A percentile compares a stretch with the other conserved stretches of the same genome.
These are phyloP conservation scores for Sphenostylis stenocarpa DNA, from an alignment of 306 rosid species.

Conservation along the genomic window DNA sequence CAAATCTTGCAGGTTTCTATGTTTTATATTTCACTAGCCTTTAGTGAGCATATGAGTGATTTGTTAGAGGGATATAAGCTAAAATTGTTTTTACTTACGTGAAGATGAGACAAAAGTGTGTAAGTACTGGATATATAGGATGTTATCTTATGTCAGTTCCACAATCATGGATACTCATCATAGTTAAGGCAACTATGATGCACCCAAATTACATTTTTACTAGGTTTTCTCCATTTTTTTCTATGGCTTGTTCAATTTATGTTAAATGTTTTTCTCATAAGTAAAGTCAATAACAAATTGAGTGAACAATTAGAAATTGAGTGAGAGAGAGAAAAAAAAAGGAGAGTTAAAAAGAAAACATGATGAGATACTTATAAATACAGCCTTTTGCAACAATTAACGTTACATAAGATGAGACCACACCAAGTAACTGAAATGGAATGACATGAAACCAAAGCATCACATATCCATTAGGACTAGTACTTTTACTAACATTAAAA, in stretches of 20 bases:
- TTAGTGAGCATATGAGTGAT: too few relatives aligned
- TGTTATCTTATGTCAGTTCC: neutral
- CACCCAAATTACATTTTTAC: neutral
- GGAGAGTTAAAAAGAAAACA: conserved; percentile 14
- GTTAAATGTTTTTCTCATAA: neutral
- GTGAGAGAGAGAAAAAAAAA: neutral
- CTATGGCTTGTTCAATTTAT: neutral
- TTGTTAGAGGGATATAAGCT: too few relatives aligned
- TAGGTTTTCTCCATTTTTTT: neutral
- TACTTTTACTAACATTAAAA: conserved; percentile 33
- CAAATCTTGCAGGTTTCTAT: too few relatives aligned
- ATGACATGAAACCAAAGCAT: conserved; percentile 43
- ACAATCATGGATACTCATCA: neutral
- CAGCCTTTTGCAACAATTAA: conserved; percentile 45
- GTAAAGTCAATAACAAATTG: neutral
- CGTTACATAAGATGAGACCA: conserved; percentile 32
- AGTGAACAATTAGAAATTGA: neutral
- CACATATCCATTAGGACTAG: conserved; percentile 40
- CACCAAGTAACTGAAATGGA: conserved; percentile 49
- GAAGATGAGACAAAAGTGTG: too few relatives aligned
- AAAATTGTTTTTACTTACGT: too few relatives aligned
- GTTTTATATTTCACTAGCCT: too few relatives aligned
- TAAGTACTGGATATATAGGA: neutral
- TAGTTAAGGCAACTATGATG: neutral
- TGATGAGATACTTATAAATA: conserved; percentile 44